Percentiles rank a stretch among this genome's conserved stretches.
These are phyloP conservation scores for Hypholoma fasciculare DNA, from an alignment of 768 basidiomycete species.

Conservation along the genomic window DNA sequence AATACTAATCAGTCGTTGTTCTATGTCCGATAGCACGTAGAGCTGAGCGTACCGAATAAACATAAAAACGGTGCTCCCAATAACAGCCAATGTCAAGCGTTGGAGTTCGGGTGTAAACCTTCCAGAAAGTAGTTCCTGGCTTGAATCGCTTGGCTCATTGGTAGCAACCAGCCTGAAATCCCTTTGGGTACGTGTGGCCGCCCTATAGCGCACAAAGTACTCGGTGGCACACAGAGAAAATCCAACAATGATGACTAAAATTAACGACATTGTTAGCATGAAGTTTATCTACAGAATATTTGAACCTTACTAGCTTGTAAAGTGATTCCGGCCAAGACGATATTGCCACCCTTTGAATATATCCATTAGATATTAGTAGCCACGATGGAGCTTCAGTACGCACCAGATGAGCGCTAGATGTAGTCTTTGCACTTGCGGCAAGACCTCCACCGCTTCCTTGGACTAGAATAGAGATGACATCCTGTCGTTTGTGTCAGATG, in stretches of 20 bases:
- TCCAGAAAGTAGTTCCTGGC: background rate
- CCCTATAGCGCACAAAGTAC: slow-evolving; percentile 41
- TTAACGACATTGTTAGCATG: background rate
- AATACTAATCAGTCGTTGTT: background rate
- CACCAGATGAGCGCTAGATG: slow-evolving; percentile 15
- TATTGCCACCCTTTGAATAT: slow-evolving; percentile 38
- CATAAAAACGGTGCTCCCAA: slow-evolving; percentile 11
- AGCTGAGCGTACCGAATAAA: slow-evolving; percentile 16
- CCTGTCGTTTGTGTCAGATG: slow-evolving; percentile 21
- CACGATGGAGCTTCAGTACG: background rate
- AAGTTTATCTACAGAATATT: background rate
- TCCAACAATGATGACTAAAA: slow-evolving; percentile 39
- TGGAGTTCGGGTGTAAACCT: slow-evolving; percentile 8
- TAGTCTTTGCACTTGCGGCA: slow-evolving; percentile 32
- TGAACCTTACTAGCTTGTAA: slow-evolving; percentile 38
- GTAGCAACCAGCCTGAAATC: background rate
- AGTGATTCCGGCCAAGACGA: slow-evolving; percentile 55
- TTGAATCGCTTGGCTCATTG: background rate
- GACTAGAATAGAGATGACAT: slow-evolving; percentile 50
- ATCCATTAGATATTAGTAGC: background rate
- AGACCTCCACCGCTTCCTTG: slow-evolving; percentile 57
- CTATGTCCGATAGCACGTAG: background rate
- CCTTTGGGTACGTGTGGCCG: slow-evolving; percentile 13
- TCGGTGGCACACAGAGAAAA: slow-evolving; percentile 41
- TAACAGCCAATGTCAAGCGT: slow-evolving; percentile 9